Conservation (phyloP, 1,284 basidiomycete genomes). For the Kalmanozyma brasiliensis region DNA sequence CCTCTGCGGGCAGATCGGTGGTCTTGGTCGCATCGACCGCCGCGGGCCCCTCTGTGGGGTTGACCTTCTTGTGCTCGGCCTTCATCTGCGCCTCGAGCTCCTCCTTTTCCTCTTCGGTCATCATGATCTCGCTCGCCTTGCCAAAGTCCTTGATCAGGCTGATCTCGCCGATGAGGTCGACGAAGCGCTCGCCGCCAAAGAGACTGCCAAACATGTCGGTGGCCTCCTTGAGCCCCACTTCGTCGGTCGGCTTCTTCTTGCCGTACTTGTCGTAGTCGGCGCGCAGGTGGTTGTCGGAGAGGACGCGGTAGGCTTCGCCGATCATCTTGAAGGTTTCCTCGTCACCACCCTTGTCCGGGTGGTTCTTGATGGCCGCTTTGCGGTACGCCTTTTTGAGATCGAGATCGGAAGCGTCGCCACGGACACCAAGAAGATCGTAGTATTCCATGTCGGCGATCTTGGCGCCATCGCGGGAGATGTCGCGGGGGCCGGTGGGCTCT, state of each 20-base stretch:
- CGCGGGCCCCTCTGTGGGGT: slow-evolving; percentile 28
- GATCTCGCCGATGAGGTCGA: slow-evolving; percentile 68
- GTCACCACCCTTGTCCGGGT: slow-evolving; percentile 68
- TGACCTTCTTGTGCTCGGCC: slow-evolving; percentile 59
- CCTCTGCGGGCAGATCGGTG: slow-evolving; percentile 30
- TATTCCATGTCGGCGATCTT: slow-evolving; percentile 68
- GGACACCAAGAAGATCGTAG: slow-evolving; percentile 67
- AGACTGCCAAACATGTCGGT: slow-evolving; percentile 68
- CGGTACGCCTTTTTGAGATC: slow-evolving; percentile 95
- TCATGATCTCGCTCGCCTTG: slow-evolving; percentile 69
- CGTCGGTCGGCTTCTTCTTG: slow-evolving; percentile 72
- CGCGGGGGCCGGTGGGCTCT: slow-evolving; percentile 40
- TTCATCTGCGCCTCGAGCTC: slow-evolving; percentile 81
- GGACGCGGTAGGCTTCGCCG: slow-evolving; percentile 74
- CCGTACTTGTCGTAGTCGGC: slow-evolving; percentile 96
- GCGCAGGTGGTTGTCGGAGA: slow-evolving; percentile 77
- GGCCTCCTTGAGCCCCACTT: slow-evolving; percentile 67
- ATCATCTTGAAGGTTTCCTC: slow-evolving; percentile 61
- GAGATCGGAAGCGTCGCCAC: slow-evolving; percentile 72
- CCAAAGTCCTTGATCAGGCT: slow-evolving; percentile 67
- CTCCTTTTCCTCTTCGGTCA: slow-evolving; percentile 88
- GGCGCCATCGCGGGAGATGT: slow-evolving; percentile 64
- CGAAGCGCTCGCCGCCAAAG: slow-evolving; percentile 67
- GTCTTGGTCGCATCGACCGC: slow-evolving; percentile 33
- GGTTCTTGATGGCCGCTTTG: slow-evolving; percentile 91